These are phyloP conservation scores for Linnemannia exigua DNA, from an alignment of 192 early-diverging fungal genomes.

Conservation along the genomic window DNA sequence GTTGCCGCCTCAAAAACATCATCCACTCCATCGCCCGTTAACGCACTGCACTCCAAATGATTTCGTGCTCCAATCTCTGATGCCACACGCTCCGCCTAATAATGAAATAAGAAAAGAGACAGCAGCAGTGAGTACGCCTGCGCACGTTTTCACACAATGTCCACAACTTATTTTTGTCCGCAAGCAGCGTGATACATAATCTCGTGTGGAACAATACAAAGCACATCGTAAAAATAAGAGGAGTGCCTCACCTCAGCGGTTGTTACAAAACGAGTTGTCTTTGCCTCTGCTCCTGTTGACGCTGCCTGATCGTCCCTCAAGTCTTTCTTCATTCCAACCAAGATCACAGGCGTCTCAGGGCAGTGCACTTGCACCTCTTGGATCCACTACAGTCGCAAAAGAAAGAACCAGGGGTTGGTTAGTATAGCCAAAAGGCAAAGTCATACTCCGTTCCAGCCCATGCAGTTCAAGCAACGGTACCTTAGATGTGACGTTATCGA, in stretches of 20 bases:
- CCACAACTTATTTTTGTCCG: neutral
- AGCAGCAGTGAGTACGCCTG: neutral
- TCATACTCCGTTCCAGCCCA: neutral
- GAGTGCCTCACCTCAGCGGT: slow-evolving; percentile 68
- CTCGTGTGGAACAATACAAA: neutral
- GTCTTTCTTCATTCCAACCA: slow-evolving; percentile 94
- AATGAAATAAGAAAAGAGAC: slow-evolving; percentile 5
- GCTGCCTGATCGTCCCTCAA: slow-evolving; percentile 81
- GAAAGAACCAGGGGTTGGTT: neutral
- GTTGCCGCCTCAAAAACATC: slow-evolving; percentile 70
- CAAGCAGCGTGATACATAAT: neutral
- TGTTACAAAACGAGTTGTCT: slow-evolving; percentile 79
- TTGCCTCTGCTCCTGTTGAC: slow-evolving; percentile 77
- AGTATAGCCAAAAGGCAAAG: neutral
- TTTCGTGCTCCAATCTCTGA: slow-evolving; percentile 79
- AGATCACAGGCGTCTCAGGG: slow-evolving; percentile 83
- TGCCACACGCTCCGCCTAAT: slow-evolving; percentile 76
- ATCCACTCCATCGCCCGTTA: slow-evolving; percentile 76
- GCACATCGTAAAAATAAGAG: neutral
- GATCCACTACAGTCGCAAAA: slow-evolving; percentile 76
- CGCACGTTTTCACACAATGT: neutral
- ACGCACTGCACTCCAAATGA: slow-evolving; percentile 89
- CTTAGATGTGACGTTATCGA: slow-evolving; percentile 86
- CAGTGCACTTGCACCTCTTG: slow-evolving; percentile 89
- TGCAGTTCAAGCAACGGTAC: slow-evolving; percentile 27